phyloP scores from a whole-genome alignment of 2,329 filamentous ascomycete species.

The Fusarium palustre region DNA sequence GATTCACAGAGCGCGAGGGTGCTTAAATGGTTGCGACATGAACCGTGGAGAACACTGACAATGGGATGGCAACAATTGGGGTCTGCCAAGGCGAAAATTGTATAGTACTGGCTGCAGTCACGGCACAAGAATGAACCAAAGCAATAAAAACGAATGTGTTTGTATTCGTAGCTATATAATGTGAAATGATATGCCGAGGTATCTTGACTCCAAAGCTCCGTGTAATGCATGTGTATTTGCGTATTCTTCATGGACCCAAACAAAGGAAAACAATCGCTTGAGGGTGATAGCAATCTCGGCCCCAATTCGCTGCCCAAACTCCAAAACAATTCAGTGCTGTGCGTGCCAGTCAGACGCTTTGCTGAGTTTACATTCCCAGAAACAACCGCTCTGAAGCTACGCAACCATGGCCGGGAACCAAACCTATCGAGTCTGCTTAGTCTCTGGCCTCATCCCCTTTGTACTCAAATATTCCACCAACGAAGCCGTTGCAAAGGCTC shows the following conservation, averaged over 20 bases:
- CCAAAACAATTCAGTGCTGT: slow-evolving; percentile 3
- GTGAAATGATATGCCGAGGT: slow-evolving; percentile 27
- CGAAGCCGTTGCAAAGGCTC: slow-evolving; percentile 69
- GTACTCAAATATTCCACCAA: slow-evolving; percentile 68
- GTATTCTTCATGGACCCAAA: slow-evolving; percentile 1
- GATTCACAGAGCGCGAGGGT: slow-evolving; percentile 56
- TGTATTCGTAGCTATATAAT: slow-evolving; percentile 21
- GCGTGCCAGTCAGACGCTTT: background rate
- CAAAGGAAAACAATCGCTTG: slow-evolving; percentile 8
- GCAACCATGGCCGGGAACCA: background rate
- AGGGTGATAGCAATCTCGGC: background rate
- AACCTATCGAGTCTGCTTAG: slow-evolving; percentile 42
- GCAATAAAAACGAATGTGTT: slow-evolving; percentile 14
- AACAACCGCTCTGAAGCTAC: background rate
- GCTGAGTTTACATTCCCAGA: too few relatives aligned
- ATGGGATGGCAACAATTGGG: background rate
- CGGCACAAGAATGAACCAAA: slow-evolving; percentile 16
- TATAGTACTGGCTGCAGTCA: slow-evolving; percentile 13
- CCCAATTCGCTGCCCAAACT: slow-evolving; percentile 19
- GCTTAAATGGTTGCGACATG: background rate
- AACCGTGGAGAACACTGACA: background rate
- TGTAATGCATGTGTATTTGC: slow-evolving; percentile 13
- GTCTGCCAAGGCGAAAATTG: background rate
- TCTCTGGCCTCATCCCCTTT: slow-evolving; percentile 50
- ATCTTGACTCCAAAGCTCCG: slow-evolving; percentile 38